Evolutionary conservation across 371 early-diverging fungal species (phyloP).

Genomic region (Apophysomyces ossiformis): DNA sequence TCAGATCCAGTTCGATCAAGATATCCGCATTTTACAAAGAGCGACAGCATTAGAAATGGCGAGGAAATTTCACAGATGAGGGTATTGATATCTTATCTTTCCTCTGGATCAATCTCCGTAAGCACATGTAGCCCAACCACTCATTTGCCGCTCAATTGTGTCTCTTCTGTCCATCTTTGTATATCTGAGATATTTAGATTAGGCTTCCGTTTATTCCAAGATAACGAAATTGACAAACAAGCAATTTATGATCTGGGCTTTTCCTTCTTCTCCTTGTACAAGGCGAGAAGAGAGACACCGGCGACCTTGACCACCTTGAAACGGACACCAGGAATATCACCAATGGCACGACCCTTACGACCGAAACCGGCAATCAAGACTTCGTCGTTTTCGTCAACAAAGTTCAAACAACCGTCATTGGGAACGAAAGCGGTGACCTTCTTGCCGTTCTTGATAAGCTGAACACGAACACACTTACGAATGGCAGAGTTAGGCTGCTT

Average conservation of each 20-base stretch:
- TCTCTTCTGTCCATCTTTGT: neutral
- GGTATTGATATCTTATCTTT: no score
- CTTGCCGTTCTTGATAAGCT: slow-evolving; percentile 99
- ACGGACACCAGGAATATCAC: slow-evolving; percentile 99
- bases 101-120: no score
- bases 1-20: slow-evolving; percentile 1
- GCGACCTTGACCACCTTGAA: slow-evolving; percentile 99
- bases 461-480: slow-evolving; percentile 99
- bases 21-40: no score
- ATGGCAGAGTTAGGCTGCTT: slow-evolving; percentile 99
- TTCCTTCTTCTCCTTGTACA: slow-evolving; percentile 99
- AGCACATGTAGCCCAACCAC: no score
- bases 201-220: neutral
- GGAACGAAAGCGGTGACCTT: slow-evolving; percentile 99
- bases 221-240: neutral
- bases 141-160: neutral
- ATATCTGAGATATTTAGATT: neutral
- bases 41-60: no score
- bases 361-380: slow-evolving; percentile 97
- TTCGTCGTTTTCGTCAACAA: slow-evolving; percentile 98
- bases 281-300: slow-evolving; percentile 98
- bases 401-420: slow-evolving; percentile 99
- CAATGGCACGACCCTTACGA: slow-evolving; percentile 87
- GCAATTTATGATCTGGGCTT: slow-evolving; percentile 85
- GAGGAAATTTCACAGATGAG: no score